These are phyloP conservation scores for Yarrowia sp. DNA, from an alignment of 805 yeast species.

Conservation along the genomic window DNA sequence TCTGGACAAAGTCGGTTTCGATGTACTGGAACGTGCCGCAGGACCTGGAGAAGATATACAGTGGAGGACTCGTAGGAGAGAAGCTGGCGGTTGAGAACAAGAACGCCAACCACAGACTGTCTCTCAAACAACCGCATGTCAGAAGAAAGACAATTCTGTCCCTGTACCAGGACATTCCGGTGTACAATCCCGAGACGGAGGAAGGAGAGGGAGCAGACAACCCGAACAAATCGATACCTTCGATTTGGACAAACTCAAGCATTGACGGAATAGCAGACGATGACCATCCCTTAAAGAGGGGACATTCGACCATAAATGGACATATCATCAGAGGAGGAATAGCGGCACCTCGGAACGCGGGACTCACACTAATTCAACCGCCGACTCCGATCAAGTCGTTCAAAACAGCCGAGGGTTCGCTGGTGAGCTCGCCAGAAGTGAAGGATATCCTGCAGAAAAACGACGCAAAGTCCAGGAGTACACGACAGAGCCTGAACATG, in stretches of 20 bases:
- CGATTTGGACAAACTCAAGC: conserved; percentile 33
- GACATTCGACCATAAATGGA: conserved; percentile 32
- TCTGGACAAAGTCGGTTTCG: conserved; percentile 56
- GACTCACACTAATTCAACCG: conserved; percentile 29
- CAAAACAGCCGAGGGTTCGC: conserved; percentile 20
- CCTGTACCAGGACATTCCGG: conserved; percentile 41
- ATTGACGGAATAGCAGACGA: conserved; percentile 30
- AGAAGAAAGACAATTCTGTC: conserved; percentile 43
- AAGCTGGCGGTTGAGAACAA: conserved; percentile 17
- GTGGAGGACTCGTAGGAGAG: conserved; percentile 48
- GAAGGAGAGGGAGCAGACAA: background rate
- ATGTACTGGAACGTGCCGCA: conserved; percentile 48
- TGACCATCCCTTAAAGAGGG: conserved; percentile 26
- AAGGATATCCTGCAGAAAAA: conserved; percentile 29
- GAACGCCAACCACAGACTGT: conserved; percentile 13
- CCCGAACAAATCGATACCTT: conserved; percentile 29
- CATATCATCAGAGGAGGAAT: conserved; percentile 36
- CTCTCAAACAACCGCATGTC: conserved; percentile 8
- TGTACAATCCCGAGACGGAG: conserved; percentile 8
- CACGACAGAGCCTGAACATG: conserved; percentile 27
- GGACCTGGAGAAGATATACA: conserved; percentile 45
- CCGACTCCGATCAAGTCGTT: conserved; percentile 19
- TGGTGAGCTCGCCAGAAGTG: conserved; percentile 24
- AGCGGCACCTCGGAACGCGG: conserved; percentile 30
- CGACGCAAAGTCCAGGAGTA: conserved; percentile 4